Conservation (phyloP, 164 flowering plant genomes). For the Amborella trichopoda region DNA sequence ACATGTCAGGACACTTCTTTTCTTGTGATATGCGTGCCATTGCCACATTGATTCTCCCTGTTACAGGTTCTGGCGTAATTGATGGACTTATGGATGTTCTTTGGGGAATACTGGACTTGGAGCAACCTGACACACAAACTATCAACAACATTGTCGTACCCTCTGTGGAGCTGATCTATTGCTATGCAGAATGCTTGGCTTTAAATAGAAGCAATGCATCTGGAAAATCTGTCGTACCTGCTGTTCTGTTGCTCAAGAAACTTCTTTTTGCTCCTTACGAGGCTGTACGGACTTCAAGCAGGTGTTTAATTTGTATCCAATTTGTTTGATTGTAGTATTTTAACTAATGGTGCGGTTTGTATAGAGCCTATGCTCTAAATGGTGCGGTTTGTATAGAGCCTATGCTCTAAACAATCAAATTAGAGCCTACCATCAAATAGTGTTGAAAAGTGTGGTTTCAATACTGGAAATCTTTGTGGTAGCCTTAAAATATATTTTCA, state of each 20-base stretch:
- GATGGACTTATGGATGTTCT: slow-evolving; percentile 92
- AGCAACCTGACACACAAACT: slow-evolving; percentile 91
- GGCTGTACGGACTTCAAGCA: slow-evolving; percentile 93
- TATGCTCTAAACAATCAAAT: too few species aligned
- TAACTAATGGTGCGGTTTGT: too few species aligned
- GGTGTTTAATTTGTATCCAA: slow-evolving; percentile 33
- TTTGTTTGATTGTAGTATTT: too few species aligned
- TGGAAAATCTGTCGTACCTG: slow-evolving; percentile 66
- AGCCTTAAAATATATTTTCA: too few species aligned
- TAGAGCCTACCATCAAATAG: too few species aligned
- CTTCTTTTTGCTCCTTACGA: slow-evolving; percentile 79
- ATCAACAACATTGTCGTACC: slow-evolving; percentile 85
- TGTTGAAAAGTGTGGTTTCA: too few species aligned
- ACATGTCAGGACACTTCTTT: too few species aligned
- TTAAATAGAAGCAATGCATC: slow-evolving; percentile 54
- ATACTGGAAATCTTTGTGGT: too few species aligned
- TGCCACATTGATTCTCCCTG: neutral
- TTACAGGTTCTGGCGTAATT: slow-evolving; percentile 76
- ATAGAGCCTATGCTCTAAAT: too few species aligned
- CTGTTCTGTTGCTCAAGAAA: slow-evolving; percentile 65
- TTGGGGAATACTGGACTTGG: slow-evolving; percentile 92
- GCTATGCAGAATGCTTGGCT: slow-evolving; percentile 94
- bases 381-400: too few species aligned
- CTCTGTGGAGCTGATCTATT: slow-evolving; percentile 87
- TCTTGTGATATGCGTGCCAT: too few species aligned